These are phyloP conservation scores for Hygrocybe punicea DNA, from an alignment of 768 basidiomycete species.

Conservation along the genomic window DNA sequence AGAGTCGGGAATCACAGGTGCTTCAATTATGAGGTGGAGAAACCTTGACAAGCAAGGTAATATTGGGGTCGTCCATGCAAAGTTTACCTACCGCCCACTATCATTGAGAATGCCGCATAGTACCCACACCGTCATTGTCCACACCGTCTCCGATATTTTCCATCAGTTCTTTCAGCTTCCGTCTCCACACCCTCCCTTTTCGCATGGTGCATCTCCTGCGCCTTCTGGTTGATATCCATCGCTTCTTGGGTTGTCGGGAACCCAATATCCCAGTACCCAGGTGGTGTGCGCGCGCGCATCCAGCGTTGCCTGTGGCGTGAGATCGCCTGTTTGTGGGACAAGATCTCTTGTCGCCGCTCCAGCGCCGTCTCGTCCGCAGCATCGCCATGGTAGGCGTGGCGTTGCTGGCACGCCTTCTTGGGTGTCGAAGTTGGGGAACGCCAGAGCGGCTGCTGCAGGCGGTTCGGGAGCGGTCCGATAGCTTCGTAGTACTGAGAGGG, in stretches of 20 bases:
- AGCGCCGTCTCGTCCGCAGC: slow-evolving; percentile 1
- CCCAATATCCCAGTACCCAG: slow-evolving; percentile 86
- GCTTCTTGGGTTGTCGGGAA: slow-evolving; percentile 86
- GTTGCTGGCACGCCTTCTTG: slow-evolving; percentile 28
- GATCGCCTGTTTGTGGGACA: slow-evolving; percentile 63
- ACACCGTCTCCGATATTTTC: slow-evolving; percentile 30
- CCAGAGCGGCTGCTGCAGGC: slow-evolving; percentile 71
- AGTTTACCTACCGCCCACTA: no score
- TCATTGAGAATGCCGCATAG: no score
- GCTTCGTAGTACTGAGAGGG: slow-evolving; percentile 71
- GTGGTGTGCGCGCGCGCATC: slow-evolving; percentile 71
- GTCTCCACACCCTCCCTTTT: slow-evolving; percentile 58
- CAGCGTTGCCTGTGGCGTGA: slow-evolving; percentile 73
- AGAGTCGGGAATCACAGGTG: no score
- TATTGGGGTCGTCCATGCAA: no score
- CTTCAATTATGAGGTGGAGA: no score
- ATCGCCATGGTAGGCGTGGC: slow-evolving; percentile 1
- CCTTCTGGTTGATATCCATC: slow-evolving; percentile 67
- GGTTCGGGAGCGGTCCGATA: slow-evolving; percentile 65
- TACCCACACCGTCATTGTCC: background rate
- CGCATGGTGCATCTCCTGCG: slow-evolving; percentile 65
- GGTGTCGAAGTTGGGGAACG: slow-evolving; percentile 51
- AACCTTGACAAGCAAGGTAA: no score
- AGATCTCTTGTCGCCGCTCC: slow-evolving; percentile 29
- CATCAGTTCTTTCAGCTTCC: slow-evolving; percentile 53